Base-by-base conservation (phyloP, 768 basidiomycete species). In the Podaxis rugospora region DNA sequence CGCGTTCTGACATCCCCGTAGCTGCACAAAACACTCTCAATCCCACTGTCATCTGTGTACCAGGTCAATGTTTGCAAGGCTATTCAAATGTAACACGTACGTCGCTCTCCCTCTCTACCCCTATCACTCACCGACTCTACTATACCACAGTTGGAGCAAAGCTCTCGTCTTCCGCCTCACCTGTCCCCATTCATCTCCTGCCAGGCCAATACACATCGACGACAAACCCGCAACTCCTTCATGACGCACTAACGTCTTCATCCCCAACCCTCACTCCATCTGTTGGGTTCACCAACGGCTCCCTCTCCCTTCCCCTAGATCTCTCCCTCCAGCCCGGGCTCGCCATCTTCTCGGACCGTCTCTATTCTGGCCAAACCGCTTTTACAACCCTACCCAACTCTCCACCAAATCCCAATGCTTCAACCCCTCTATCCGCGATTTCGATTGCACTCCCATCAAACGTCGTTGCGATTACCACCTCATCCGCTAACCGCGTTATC, bases 41-140 rank as follows among this genome's bases (percentile, higher is more conserved):
- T 74, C 80, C 86, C 39, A 75, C 78, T 68, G 82, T 93, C 58
- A 75, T 93, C 60, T 93, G 92, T 81, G 76, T 89, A 84, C 84
- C 91, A 70, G 91, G 90, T 65, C 91, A 93, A 86, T 93, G 92
- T 79, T 75, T 93, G 57, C 81, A 92, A 71, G 92, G 92, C 49
- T 84, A 78, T 73, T 84, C 88, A 35, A 92, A 93, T 68, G 85
- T 82, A 42, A 88, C 90, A 66, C 76, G 89, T 86, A 57, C 44
- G 76, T 74, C 79, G 83, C 66, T 83, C 81, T 3, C 71, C 75
- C 35, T 6, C 23, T 27, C 5, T 25, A 18, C 59, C 16, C 60
- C 13, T 16, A 51, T 52, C 39, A 21, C 47, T 52, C 72, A 80
- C 64, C 57, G 65, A 61, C 28, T 59, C 42, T 35, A 42, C 32